These are phyloP conservation scores for Pseudogymnoascus sp. DNA, from an alignment of 2,329 filamentous ascomycete genomes.

Conservation along the genomic window DNA sequence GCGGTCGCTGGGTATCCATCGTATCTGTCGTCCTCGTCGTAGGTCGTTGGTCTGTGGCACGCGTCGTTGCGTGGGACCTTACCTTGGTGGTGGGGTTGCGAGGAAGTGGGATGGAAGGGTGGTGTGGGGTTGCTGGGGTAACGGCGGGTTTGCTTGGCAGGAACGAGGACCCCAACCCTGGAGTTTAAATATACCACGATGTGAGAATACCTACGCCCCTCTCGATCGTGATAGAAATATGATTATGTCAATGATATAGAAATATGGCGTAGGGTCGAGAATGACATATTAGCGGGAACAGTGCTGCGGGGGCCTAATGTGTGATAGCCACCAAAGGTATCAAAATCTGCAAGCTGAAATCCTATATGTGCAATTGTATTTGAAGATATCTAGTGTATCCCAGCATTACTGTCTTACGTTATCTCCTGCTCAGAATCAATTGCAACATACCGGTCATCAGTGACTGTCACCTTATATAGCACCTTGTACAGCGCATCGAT, in stretches of 20 bases:
- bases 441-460: no score
- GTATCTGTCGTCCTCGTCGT: neutral
- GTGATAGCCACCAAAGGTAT: no score
- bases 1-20: slow-evolving; percentile 1
- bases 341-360: no score
- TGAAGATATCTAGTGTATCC: no score
- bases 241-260: neutral
- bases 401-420: no score
- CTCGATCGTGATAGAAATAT: neutral
- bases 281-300: no score
- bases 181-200: neutral
- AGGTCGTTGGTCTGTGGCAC: neutral
- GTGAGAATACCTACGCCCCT: neutral
- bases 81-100: neutral
- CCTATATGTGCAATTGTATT: no score
- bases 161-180: neutral
- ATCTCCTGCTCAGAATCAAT: no score
- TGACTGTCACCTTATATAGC: no score
- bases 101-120: neutral
- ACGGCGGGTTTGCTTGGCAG: neutral
- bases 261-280: neutral
- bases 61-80: neutral
- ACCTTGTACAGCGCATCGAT: no score
- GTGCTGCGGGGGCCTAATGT: no score
- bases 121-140: neutral